Percentiles rank a stretch among this genome's conserved stretches.
Conservation (phyloP, 2,329 filamentous ascomycete genomes). For the Anisogramma anomala region DNA sequence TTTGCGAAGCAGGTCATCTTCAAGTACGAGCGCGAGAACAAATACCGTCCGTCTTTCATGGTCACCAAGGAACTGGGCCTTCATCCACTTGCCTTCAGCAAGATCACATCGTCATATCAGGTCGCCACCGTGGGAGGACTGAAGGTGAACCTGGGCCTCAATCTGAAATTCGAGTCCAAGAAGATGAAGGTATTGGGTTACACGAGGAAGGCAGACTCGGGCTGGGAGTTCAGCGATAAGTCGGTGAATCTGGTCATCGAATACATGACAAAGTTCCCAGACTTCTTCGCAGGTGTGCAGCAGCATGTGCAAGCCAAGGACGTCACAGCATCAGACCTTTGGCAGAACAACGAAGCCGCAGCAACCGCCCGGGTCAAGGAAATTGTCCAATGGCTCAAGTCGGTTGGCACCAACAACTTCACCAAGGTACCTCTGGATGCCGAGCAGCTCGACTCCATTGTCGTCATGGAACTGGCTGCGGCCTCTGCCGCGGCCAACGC, state of each 20-base stretch:
- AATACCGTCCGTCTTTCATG: slow-evolving; percentile 78
- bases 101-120: slow-evolving; percentile 89
- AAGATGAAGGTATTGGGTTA: slow-evolving; percentile 95
- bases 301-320: slow-evolving; percentile 76
- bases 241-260: slow-evolving; percentile 69
- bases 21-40: slow-evolving; percentile 56
- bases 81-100: slow-evolving; percentile 81
- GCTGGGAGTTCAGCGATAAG: slow-evolving; percentile 91
- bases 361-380: slow-evolving; percentile 81
- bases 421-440: slow-evolving; percentile 94
- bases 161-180: slow-evolving; percentile 91
- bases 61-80: slow-evolving; percentile 73
- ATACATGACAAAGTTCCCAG: slow-evolving; percentile 90
- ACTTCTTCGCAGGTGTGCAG: slow-evolving; percentile 86
- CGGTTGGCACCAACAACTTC: slow-evolving; percentile 79
- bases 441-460: slow-evolving; percentile 85
- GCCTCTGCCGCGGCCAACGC: slow-evolving; percentile 54
- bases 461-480: slow-evolving; percentile 69
- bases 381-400: slow-evolving; percentile 86
- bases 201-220: slow-evolving; percentile 70
- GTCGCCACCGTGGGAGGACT: slow-evolving; percentile 67
- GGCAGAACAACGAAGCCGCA: slow-evolving; percentile 51
- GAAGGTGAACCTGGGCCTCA: slow-evolving; percentile 82
- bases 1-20: slow-evolving; percentile 67
- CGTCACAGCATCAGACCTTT: slow-evolving; percentile 76